Percentiles rank a stretch among this genome's conserved stretches.
phyloP scores from a whole-genome alignment of 768 basidiomycete genomes.

The Lentinula edodes region DNA sequence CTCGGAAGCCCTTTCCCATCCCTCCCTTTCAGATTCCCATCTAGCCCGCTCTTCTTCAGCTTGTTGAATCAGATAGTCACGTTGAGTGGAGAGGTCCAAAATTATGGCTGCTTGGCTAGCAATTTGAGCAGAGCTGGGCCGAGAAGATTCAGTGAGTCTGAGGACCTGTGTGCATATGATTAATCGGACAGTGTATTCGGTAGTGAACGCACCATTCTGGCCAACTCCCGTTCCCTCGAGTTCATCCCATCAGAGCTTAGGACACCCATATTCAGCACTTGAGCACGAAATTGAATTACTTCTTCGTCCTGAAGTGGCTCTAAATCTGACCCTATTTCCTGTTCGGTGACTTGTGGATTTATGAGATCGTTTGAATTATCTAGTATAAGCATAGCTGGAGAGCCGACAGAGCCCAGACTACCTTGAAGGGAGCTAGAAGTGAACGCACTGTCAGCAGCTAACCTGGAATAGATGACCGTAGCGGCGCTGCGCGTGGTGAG shows the following conservation, averaged over 20 bases:
- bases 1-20: conserved; percentile 65
- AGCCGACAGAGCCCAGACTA: not conserved
- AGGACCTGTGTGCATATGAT: not conserved
- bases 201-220: conserved; percentile 1
- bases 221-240: conserved; percentile 6
- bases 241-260: not conserved
- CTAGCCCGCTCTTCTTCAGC: conserved; percentile 53
- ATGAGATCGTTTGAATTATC: not conserved
- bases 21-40: conserved; percentile 58
- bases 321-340: not conserved
- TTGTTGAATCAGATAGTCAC: conserved; percentile 49
- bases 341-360: not conserved
- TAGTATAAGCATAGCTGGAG: not conserved
- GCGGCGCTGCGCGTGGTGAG: not conserved
- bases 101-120: conserved; percentile 60
- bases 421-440: not conserved
- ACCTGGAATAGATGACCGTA: not conserved
- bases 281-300: not conserved
- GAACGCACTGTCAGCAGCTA: not conserved
- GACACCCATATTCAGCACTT: not conserved
- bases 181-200: not conserved
- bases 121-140: conserved; percentile 28
- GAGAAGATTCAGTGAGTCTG: conserved; percentile 1
- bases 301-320: conserved; percentile 3
- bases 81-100: conserved; percentile 46